Evolutionary conservation across 1,284 basidiomycete genomes (phyloP).

Genomic region (Erythrobasidium hasegawianum): DNA sequence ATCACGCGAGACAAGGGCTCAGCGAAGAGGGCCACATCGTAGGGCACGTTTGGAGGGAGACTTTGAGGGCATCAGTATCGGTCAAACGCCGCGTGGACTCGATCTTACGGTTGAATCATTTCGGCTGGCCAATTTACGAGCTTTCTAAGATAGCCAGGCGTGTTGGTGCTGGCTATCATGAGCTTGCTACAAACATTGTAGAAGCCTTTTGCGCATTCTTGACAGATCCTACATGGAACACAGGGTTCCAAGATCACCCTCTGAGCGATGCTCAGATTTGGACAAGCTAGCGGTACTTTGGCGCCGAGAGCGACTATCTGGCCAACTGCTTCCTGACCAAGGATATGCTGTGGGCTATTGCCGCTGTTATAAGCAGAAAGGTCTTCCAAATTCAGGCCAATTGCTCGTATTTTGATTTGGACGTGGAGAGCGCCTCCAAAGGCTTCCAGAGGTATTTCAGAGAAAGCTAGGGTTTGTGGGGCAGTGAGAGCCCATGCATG

Average conservation of each 20-base stretch:
- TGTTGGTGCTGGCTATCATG: slow-evolving; percentile 1
- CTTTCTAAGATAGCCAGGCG: slow-evolving; percentile 14
- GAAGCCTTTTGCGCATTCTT: slow-evolving; percentile 15
- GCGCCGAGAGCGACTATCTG: slow-evolving; percentile 12
- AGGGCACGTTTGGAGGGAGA: slow-evolving; percentile 14
- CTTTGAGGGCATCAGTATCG: background rate
- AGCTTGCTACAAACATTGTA: slow-evolving; percentile 31
- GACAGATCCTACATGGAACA: slow-evolving; percentile 24
- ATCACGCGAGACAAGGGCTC: slow-evolving; percentile 21
- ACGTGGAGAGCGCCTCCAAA: slow-evolving; percentile 16
- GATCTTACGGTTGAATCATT: slow-evolving; percentile 21
- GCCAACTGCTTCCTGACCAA: slow-evolving; percentile 21
- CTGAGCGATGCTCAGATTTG: slow-evolving; percentile 2
- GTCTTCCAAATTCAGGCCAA: slow-evolving; percentile 15
- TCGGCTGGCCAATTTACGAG: slow-evolving; percentile 27
- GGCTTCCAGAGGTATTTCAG: slow-evolving; percentile 12
- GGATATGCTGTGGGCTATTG: background rate
- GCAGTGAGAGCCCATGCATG: slow-evolving; percentile 3
- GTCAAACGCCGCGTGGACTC: background rate
- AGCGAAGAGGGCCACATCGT: slow-evolving; percentile 10
- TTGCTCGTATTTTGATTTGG: slow-evolving; percentile 13
- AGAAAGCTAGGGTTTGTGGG: background rate
- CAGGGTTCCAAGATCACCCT: slow-evolving; percentile 20
- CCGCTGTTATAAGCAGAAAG: slow-evolving; percentile 8
- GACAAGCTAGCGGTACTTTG: slow-evolving; percentile 2